These are phyloP conservation scores for Stagonosporopsis chrysanthemi DNA, from an alignment of 2,329 filamentous ascomycete species.

Conservation along the genomic window DNA sequence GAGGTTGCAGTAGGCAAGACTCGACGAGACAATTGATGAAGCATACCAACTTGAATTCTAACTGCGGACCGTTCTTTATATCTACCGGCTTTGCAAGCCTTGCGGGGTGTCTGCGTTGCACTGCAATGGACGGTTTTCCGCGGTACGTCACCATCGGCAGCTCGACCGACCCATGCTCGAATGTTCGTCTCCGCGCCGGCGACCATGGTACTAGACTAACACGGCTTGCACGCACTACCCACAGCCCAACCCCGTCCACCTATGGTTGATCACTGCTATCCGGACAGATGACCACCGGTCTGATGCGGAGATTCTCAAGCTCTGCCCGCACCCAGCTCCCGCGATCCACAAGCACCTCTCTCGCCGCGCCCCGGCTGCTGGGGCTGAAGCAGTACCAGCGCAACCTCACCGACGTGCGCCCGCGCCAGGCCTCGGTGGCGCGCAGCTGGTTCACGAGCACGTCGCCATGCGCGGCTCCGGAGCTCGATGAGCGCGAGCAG, in stretches of 20 bases:
- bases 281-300: constrained; percentile 52
- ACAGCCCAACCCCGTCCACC: constrained; percentile 18
- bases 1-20: not conserved
- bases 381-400: constrained; percentile 45
- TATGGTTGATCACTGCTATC: constrained; percentile 43
- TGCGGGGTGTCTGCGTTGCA: constrained; percentile 15
- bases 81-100: not conserved
- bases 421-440: constrained; percentile 43
- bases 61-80: constrained; percentile 9
- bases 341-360: constrained; percentile 28
- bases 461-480: constrained; percentile 35
- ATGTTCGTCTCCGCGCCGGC: constrained; percentile 15
- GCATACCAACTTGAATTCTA: not conserved
- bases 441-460: constrained; percentile 56
- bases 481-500: constrained; percentile 48
- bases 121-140: not conserved
- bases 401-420: constrained; percentile 42
- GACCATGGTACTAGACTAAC: constrained; percentile 9
- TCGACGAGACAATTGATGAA: constrained; percentile 1
- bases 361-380: constrained; percentile 38
- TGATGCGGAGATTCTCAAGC: constrained; percentile 57
- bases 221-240: constrained; percentile 11
- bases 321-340: constrained; percentile 48
- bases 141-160: constrained; percentile 31
- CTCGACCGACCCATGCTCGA: constrained; percentile 18